A percentile compares a stretch with the other conserved stretches of the same genome.
phyloP scores from a whole-genome alignment of 257 asterid genomes.

The Cruciata laevipes region DNA sequence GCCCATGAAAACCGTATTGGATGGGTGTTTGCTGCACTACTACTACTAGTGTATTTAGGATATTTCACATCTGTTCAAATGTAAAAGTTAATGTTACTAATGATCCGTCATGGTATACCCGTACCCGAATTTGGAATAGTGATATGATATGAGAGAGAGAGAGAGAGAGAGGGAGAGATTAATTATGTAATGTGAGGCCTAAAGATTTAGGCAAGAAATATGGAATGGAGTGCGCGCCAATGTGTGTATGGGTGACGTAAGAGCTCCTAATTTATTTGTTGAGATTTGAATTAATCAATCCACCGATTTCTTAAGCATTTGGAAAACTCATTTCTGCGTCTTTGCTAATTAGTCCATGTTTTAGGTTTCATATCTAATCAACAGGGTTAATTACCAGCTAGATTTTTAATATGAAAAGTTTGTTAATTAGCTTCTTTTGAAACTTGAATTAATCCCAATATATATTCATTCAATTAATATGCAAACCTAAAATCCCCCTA shows the following conservation, averaged over 20 bases:
- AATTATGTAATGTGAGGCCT: background rate
- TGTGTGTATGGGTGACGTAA: background rate
- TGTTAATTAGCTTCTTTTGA: background rate
- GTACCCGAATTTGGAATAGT: no score
- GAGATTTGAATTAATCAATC: no score
- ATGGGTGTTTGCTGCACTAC: no score
- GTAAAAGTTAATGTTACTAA: no score
- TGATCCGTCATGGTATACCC: no score
- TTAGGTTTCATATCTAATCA: background rate
- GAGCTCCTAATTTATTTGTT: background rate
- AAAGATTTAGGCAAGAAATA: background rate
- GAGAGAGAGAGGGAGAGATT: no score
- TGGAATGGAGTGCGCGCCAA: constrained; percentile 1
- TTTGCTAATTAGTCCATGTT: background rate
- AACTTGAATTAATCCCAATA: background rate
- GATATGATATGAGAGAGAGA: background rate
- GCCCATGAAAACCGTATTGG: no score
- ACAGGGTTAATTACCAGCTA: background rate
- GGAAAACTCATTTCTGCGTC: background rate
- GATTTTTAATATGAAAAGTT: background rate
- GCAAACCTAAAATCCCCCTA: background rate
- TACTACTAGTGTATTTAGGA: no score
- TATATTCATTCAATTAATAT: no score
- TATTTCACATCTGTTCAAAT: no score
- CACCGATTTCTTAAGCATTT: background rate